phyloP scores from a whole-genome alignment of 2,329 filamentous ascomycete genomes.

The Sordariomycetes sp. region DNA sequence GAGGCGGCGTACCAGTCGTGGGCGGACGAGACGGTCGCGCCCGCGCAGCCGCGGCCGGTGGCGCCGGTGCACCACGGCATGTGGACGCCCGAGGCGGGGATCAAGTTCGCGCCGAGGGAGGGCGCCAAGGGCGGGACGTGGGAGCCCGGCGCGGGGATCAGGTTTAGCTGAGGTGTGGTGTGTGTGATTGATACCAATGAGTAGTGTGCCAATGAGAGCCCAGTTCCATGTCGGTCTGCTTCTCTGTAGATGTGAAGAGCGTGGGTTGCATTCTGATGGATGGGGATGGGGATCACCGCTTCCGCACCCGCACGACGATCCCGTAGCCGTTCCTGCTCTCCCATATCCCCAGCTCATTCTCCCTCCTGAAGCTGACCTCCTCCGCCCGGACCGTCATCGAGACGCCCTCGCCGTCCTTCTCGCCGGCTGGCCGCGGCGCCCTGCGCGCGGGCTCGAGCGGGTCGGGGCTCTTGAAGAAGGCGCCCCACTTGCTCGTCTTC shows the following conservation, averaged over 20 bases:
- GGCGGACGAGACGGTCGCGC: slow-evolving; percentile 38
- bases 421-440: neutral
- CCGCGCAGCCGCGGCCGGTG: slow-evolving; percentile 43
- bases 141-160: slow-evolving; percentile 4
- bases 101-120: slow-evolving; percentile 52
- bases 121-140: neutral
- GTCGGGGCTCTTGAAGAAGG: slow-evolving; percentile 19
- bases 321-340: slow-evolving; percentile 39
- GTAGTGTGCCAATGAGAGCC: too few relatives aligned
- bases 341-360: slow-evolving; percentile 41
- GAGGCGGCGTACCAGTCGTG: slow-evolving; percentile 45
- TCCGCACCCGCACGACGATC: slow-evolving; percentile 29
- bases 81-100: slow-evolving; percentile 75
- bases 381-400: slow-evolving; percentile 31
- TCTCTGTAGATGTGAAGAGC: too few relatives aligned
- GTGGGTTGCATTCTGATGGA: too few relatives aligned
- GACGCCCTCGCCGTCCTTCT: slow-evolving; percentile 13
- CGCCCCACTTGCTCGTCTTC: slow-evolving; percentile 20
- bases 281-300: too few relatives aligned
- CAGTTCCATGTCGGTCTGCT: too few relatives aligned
- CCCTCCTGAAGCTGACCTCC: slow-evolving; percentile 36
- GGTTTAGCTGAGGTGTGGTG: slow-evolving; percentile 1
- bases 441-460: slow-evolving; percentile 7
- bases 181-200: neutral
- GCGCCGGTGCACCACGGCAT: slow-evolving; percentile 32